A percentile compares a stretch with the other conserved stretches of the same genome.
Conservation (phyloP, 2,329 filamentous ascomycete genomes). For the Colletotrichum theobromicola region DNA sequence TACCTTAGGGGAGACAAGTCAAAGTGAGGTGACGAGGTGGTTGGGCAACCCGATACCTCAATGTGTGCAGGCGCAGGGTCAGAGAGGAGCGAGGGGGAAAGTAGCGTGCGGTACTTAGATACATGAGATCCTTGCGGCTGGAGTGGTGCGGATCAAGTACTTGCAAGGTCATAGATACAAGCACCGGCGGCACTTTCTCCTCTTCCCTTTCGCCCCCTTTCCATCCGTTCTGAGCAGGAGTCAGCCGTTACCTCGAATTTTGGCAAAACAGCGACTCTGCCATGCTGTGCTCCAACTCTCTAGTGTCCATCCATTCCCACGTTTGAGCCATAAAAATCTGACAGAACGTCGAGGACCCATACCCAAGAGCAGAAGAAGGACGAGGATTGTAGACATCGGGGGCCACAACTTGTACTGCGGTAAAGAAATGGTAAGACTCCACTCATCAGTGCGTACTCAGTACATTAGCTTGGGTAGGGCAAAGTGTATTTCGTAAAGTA, state of each 20-base stretch:
- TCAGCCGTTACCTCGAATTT: not conserved
- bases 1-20: not conserved
- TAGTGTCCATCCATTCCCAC: not conserved
- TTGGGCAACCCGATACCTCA: not conserved
- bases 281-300: not conserved
- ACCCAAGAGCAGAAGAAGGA: not conserved
- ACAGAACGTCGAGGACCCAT: not conserved
- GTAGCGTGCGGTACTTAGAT: not conserved
- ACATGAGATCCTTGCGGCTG: not conserved
- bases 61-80: not conserved
- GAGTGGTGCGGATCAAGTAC: not conserved
- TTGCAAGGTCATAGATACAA: not conserved
- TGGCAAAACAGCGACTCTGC: not conserved
- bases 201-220: not conserved
- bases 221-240: not conserved
- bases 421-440: not conserved
- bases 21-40: not conserved
- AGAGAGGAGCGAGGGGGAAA: not conserved
- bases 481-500: not conserved
- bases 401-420: not conserved
- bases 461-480: not conserved
- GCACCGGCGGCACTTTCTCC: not conserved
- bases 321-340: not conserved
- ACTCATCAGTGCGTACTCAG: not conserved
- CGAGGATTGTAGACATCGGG: not conserved